Base-by-base conservation (phyloP, 2,329 filamentous ascomycete species). In the Penicillium sp. region DNA sequence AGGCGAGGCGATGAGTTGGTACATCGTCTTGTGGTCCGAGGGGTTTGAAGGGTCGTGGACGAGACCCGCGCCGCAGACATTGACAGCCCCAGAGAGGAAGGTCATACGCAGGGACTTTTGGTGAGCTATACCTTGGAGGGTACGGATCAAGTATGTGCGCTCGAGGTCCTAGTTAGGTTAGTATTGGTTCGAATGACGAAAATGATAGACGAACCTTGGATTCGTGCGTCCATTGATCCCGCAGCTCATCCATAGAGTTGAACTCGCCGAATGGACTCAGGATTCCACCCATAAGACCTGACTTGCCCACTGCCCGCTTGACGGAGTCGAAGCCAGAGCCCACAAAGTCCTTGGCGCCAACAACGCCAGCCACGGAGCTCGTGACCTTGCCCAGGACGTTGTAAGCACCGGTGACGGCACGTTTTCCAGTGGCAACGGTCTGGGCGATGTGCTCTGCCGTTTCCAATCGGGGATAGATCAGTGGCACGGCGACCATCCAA, bases 181-280 rank as follows among this genome's bases (percentile, higher is more conserved):
- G 40, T 31, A 9, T 32, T 32, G 14, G 18, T 36, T 32, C 18
- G 18, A 9, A 7, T 29, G 22, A n/a, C 21, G 16, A 29, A 39
- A 31, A 5, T n/a, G 16, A 9, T 3, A 29, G 7, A 60, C 67
- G 36, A 72, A 86, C 84, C 79, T 97, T 99, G 48, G 89, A 92
- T 48, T 97, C 93, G 68, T 99, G 94, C 21, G 94, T 99, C 94
- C 94, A 99, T 80, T 96, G 88, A 72, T 99, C 94, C 69, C 93
- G 88, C 54, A 97, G 78, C 69, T 97, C 94, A 75, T 99, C 94
- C 49, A 94, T 86, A 47, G 97, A 85, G 67, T 97, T 94, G 56
- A 99, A 88, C 62, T 97, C 94, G 50, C 94, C 94, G 72, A 99
- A 99, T 34, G 95, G 92, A 76, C 92, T 97, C 45, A 99, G 80